phyloP scores from a whole-genome alignment of 208 protist species.

The Wallacemonas collosoma region DNA sequence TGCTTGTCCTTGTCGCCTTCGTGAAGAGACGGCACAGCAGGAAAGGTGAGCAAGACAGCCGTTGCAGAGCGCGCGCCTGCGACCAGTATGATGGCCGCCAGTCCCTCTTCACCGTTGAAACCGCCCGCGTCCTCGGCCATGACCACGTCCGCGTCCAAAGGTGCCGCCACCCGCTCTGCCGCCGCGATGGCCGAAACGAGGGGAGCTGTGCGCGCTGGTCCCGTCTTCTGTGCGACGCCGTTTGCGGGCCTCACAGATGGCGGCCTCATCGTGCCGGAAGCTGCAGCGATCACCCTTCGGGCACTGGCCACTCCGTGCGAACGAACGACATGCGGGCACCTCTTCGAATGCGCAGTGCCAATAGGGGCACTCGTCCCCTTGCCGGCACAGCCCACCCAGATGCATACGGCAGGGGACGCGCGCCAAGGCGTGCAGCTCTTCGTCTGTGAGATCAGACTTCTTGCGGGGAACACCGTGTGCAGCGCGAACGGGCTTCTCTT shows the following conservation, averaged over 20 bases:
- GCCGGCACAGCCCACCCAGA: constrained; percentile 49
- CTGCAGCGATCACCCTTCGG: constrained; percentile 65
- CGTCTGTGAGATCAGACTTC: constrained; percentile 44
- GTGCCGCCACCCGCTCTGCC: constrained; percentile 6
- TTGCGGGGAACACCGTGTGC: constrained; percentile 26
- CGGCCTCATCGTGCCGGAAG: constrained; percentile 71
- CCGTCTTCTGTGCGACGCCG: constrained; percentile 32
- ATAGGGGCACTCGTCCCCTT: constrained; percentile 66
- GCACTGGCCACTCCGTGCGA: constrained; percentile 54
- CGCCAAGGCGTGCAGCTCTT: constrained; percentile 45
- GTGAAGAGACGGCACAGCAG: too few relatives aligned
- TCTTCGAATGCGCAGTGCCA: constrained; percentile 74
- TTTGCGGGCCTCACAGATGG: constrained; percentile 35
- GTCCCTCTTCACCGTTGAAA: not conserved
- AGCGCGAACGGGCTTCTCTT: constrained; percentile 26
- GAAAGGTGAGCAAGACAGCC: too few relatives aligned
- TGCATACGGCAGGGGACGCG: constrained; percentile 74
- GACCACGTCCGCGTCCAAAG: constrained; percentile 16
- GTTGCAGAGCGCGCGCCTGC: too few relatives aligned
- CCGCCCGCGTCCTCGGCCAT: constrained; percentile 6
- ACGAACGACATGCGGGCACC: constrained; percentile 65
- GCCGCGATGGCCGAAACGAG: not conserved
- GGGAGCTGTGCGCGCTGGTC: not conserved
- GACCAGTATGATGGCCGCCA: too few relatives aligned
- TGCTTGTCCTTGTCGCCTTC: too few relatives aligned